These are phyloP conservation scores for Wickerhamomyces sp. DNA, from an alignment of 1,139 yeast genomes.

Conservation along the genomic window DNA sequence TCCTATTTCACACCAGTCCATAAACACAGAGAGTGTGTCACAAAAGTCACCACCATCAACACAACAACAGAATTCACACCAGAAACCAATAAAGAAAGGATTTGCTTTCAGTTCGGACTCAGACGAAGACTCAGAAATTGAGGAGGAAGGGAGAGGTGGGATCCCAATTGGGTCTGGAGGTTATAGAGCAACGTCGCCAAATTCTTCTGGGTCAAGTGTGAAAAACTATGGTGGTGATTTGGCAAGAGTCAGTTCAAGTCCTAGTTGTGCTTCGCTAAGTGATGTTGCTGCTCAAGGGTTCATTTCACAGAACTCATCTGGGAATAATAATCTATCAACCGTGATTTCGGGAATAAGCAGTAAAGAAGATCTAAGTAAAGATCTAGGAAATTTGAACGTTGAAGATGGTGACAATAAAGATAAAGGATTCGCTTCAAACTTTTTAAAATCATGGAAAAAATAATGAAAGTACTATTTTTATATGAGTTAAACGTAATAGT, in stretches of 20 bases:
- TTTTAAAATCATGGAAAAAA: conserved; percentile 20
- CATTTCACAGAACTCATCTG: conserved; percentile 24
- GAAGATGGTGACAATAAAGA: neutral
- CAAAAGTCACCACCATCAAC: neutral
- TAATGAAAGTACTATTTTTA: neutral
- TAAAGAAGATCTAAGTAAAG: conserved; percentile 14
- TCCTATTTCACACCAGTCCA: neutral
- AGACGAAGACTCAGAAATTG: conserved; percentile 20
- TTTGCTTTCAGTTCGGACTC: conserved; percentile 28
- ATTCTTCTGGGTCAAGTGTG: conserved; percentile 1
- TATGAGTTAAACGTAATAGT: neutral
- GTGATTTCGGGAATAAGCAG: conserved; percentile 3
- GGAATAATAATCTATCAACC: conserved; percentile 7
- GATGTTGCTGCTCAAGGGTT: conserved; percentile 46
- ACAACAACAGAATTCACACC: neutral
- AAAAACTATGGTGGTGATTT: conserved; percentile 10
- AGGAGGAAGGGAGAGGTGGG: neutral
- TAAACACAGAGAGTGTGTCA: too few relatives aligned
- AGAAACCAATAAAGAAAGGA: neutral
- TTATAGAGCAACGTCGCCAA: neutral
- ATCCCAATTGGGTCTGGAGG: neutral
- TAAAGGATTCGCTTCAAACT: conserved; percentile 12
- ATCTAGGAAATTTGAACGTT: conserved; percentile 11
- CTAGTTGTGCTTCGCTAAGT: conserved; percentile 35
- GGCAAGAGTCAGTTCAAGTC: conserved; percentile 20